Base-by-base conservation (phyloP, 768 basidiomycete genomes). In the Auricularia heimuer region DNA sequence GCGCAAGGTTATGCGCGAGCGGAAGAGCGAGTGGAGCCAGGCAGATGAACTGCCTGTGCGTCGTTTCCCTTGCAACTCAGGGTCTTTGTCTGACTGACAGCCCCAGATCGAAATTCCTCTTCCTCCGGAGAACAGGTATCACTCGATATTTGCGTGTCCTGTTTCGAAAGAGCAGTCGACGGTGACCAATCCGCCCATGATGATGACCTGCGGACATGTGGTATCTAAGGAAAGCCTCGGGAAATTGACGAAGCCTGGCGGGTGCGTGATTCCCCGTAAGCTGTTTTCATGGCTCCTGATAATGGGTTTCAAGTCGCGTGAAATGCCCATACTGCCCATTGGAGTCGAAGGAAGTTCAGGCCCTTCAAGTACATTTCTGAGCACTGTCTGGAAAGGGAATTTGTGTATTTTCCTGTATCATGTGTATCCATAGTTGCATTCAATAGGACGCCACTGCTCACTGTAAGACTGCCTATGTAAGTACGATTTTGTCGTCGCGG, bases 101-200 rank as follows among this genome's bases (percentile, higher is more conserved):
- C 6, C 64, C 1, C 69, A 98, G 96, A 94, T 99, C 70, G 96
- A 98, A 77, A 92, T 98, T 68, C 92, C 92, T 1, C 73, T 98
- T 11, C 84, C 90, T 1, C 80, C 91, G 1, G 86, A 90, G 68
- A 89, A 95, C 71, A 82, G 94, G 35, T 98, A 95, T 75, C 97
- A 99, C 74, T 97, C 95, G 1, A 89, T 98, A 65, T 98, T 99
- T 74, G 88, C 94, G 60, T 99, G 97, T 75, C 92, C 97, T 0
- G 97, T 99, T 24, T 96, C 94, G 8, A 98, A 98, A 76, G 96
- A 98, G 71, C 96, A 97, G 76, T 87, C 94, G 29, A 95, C 92
- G 3, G 89, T 92, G 63, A 75, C 82, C 65, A 99, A 99, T 73
- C 97, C 94, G 8, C 96, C 97, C 0, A 97, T 97, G 93, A 95